These are phyloP conservation scores for Sordariomycetes sp. DNA, from an alignment of 2,329 filamentous ascomycete genomes.

Conservation along the genomic window DNA sequence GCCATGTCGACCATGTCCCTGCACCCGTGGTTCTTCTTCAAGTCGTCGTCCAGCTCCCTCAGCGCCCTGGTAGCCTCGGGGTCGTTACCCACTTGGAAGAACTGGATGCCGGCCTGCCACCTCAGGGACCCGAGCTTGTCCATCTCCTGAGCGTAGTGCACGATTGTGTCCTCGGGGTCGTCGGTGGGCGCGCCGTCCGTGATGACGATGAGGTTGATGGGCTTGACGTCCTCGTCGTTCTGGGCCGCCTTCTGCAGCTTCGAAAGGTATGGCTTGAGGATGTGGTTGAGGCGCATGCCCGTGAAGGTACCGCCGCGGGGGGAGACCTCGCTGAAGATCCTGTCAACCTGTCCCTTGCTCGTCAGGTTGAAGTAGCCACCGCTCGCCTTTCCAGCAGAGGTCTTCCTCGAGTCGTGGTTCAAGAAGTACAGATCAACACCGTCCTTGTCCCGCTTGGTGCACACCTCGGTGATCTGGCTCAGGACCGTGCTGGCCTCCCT, in stretches of 20 bases:
- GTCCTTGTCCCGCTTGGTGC: conserved; percentile 68
- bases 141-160: conserved; percentile 59
- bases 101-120: conserved; percentile 86
- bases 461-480: conserved; percentile 68
- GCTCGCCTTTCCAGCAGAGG: conserved; percentile 24
- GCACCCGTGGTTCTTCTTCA: conserved; percentile 44
- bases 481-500: conserved; percentile 63
- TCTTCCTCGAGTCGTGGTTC: conserved; percentile 48
- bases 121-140: conserved; percentile 60
- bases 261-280: conserved; percentile 64
- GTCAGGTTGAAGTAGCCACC: conserved; percentile 58
- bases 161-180: conserved; percentile 64
- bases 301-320: conserved; percentile 67
- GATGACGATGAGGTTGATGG: conserved; percentile 85
- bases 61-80: conserved; percentile 54
- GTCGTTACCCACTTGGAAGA: conserved; percentile 87
- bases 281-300: conserved; percentile 58
- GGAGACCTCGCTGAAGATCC: conserved; percentile 59
- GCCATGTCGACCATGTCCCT: conserved; percentile 92
- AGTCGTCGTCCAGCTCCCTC: conserved; percentile 63
- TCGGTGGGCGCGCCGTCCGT: conserved; percentile 81
- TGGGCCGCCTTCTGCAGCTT: conserved; percentile 27
- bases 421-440: conserved; percentile 90
- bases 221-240: conserved; percentile 49
- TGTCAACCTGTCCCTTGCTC: conserved; percentile 44